Base-by-base conservation (phyloP, 2,329 filamentous ascomycete species). In the Fusarium sp. region DNA sequence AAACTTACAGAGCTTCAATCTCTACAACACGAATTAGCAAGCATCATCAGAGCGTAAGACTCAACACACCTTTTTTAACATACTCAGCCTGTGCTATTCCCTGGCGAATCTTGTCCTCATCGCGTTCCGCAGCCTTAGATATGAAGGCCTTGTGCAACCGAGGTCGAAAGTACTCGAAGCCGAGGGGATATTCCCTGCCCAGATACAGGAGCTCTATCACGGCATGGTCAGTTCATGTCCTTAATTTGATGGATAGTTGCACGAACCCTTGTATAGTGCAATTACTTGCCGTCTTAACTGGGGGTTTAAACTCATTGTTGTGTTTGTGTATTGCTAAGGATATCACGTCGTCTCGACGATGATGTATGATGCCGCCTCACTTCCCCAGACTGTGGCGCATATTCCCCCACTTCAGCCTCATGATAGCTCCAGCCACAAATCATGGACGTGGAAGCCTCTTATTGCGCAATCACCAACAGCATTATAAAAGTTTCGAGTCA, bases 111-210 rank as follows among this genome's bases (percentile, higher is more conserved):
- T 93, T 86, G 9, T 87, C 88, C 66, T 95, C 91, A 71, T 96
- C 90, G 3, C 83, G 85, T 60, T 97, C 77, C 40, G 85, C 80
- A 3, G 90, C 88, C 72, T 97, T 94, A 46, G 89, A 88, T 71
- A 90, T 88, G 81, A 98, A 99, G 1, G 95, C 95, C 64, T 90
- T 89, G 81, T 98, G 94, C 11, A 98, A 83, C 3, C 94, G 89
- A 9, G 89, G 87, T 13, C 92, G 89, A 78, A 97, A 98, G 81
- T 95, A 98, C 31, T 85, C 81, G 68, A 81, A 97, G 46, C 96
- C 96, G 17, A 92, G 85, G 2, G 96, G 95, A 75, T 98, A 98
- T 61, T 95, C 92, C 58, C 91, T 89, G 34, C 95, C 94, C 15
- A 98, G 85, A 74, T 91, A 90, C 43, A 99, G 86, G 13, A 98